A percentile compares a stretch with the other conserved stretches of the same genome.
These are phyloP conservation scores for Pilobolus umbonatus DNA, from an alignment of 192 early-diverging fungal genomes.

Conservation along the genomic window DNA sequence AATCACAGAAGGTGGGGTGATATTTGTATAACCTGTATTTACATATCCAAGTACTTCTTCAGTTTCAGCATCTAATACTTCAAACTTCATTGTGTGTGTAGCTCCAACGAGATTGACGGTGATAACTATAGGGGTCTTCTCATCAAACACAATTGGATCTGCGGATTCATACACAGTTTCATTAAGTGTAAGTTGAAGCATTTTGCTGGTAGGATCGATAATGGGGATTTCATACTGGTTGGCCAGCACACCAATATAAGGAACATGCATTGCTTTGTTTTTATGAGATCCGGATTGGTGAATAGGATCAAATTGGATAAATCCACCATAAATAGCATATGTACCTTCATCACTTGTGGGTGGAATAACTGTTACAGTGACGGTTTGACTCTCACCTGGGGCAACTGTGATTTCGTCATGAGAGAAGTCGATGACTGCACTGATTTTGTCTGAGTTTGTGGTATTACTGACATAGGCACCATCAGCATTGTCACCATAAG, in stretches of 20 bases:
- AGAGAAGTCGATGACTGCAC: constrained; percentile 17
- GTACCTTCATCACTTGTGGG: constrained; percentile 11
- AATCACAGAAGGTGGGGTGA: constrained; percentile 23
- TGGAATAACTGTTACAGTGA: constrained; percentile 18
- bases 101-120: too few relatives aligned
- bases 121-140: constrained; percentile 20
- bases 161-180: not conserved
- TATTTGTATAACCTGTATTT: constrained; percentile 4
- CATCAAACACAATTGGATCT: not conserved
- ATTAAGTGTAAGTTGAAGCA: not conserved
- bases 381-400: constrained; percentile 5
- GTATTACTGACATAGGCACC: constrained; percentile 3
- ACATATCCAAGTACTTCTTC: constrained; percentile 20
- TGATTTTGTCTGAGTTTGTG: not conserved
- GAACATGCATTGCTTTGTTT: constrained; percentile 27
- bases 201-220: constrained; percentile 20
- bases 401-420: constrained; percentile 4
- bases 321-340: constrained; percentile 43
- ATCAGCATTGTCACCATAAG: constrained; percentile 23
- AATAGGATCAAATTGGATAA: constrained; percentile 31
- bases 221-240: constrained; percentile 41
- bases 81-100: constrained; percentile 18
- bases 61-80: constrained; percentile 22
- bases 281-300: constrained; percentile 17
- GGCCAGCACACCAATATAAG: constrained; percentile 46